Conservation (phyloP, 2,329 filamentous ascomycete genomes). For the Akanthomyces uredinophilus region DNA sequence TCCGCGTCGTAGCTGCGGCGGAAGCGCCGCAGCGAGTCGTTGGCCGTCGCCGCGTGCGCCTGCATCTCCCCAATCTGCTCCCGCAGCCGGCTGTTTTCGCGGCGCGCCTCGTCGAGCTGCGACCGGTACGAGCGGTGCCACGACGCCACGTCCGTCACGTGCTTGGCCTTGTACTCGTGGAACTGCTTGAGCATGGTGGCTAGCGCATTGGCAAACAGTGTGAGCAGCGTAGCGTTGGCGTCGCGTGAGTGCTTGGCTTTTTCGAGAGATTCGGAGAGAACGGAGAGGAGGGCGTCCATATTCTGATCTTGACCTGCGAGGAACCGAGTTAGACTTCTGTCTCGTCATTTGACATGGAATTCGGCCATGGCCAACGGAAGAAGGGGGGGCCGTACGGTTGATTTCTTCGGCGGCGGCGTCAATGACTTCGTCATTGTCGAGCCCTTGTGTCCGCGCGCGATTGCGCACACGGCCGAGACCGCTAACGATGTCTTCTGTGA, state of each 20-base stretch:
- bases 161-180: slow-evolving; percentile 60
- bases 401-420: slow-evolving; percentile 51
- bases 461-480: slow-evolving; percentile 57
- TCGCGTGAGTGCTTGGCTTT: slow-evolving; percentile 56
- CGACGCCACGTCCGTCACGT: slow-evolving; percentile 54
- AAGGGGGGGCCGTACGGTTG: slow-evolving; percentile 38
- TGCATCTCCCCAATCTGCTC: slow-evolving; percentile 66
- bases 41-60: slow-evolving; percentile 52
- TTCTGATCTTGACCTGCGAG: slow-evolving; percentile 52
- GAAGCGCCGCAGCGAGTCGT: slow-evolving; percentile 53
- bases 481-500: slow-evolving; percentile 60
- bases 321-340: background rate
- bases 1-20: slow-evolving; percentile 53
- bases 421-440: slow-evolving; percentile 56
- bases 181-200: slow-evolving; percentile 57
- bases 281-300: slow-evolving; percentile 56
- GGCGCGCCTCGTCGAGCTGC: slow-evolving; percentile 60
- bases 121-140: slow-evolving; percentile 62
- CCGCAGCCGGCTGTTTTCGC: slow-evolving; percentile 57
- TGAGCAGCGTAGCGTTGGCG: slow-evolving; percentile 53
- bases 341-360: background rate
- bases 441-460: slow-evolving; percentile 45
- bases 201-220: slow-evolving; percentile 53
- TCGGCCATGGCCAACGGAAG: background rate
- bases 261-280: slow-evolving; percentile 58